Evolutionary conservation across 2,329 filamentous ascomycete genomes (phyloP), one percentile per base, ranked within the genome.

Genomic region (Sporothrix brunneoviolacea): DNA sequence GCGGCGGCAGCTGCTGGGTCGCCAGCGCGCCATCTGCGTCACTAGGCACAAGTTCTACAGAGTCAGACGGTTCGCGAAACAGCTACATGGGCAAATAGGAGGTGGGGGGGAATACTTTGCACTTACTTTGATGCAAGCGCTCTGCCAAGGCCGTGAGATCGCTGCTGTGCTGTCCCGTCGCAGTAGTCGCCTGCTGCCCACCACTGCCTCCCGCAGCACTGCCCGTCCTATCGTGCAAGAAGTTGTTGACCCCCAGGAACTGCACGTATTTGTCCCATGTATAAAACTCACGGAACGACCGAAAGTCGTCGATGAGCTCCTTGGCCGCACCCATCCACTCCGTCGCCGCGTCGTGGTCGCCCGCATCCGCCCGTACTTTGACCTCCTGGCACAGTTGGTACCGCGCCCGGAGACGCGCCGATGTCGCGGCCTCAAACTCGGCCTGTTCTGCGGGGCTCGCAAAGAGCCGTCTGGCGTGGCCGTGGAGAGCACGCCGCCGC

Each of bases 191-290:
- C 28, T 15, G 48, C 8, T 12, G 8, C 13, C 15, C 18, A 8
- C 40, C 13, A n/a, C 8, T 18, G 13, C 47, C 38, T 4, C 41
- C 48, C 19, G 59, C 60, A 1, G 37, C 16, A 13, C 13, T 35
- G n/a, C 44, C 62, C 61, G 16, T 62, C 61, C 65, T 63, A 46
- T 68, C 63, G 30, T 68, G 61, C 47, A 71, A 66, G 40, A 63
- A 61, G 8, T 59, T 59, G 22, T 59, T 60, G 53, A 64, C 65
- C 1, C 79, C 72, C 55, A 82, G 65, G 60, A 82, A 81, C 51
- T 72, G 70, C 43, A 83, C 68, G 57, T 82, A 83, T 61, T 80
- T 82, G 52, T 84, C 81, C 79, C 79, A 84, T 1, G 79, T 75
- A 58, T 83, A 84, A 57, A 84, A 84, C 43, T 77, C 73, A 58